Conservation (phyloP, 202 grass and related monocot genomes). For the Zoysia matrella region DNA sequence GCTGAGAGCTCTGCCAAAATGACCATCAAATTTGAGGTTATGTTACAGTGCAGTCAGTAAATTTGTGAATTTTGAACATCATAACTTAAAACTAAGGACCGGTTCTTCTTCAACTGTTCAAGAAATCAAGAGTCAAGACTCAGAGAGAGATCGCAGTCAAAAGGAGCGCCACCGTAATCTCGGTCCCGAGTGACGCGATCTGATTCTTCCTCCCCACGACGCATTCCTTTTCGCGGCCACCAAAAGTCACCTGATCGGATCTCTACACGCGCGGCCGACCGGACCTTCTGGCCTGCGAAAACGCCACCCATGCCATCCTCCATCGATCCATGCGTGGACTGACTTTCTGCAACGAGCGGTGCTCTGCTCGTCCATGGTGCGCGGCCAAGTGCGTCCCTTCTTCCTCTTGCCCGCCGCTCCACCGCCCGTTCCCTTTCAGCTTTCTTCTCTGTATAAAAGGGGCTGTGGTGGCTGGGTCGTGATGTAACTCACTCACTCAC, state of each 20-base stretch:
- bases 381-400: background rate
- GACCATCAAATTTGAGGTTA: no score
- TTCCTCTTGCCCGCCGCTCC: background rate
- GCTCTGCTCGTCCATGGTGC: background rate
- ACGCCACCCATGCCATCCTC: conserved; percentile 4
- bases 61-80: no score
- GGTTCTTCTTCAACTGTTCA: no score
- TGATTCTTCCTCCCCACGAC: background rate
- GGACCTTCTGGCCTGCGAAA: conserved; percentile 22
- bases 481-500: background rate
- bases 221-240: conserved; percentile 12
- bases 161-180: conserved; percentile 19
- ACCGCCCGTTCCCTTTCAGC: no score
- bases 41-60: no score
- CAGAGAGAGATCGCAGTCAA: conserved; percentile 2
- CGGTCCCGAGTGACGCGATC: conserved; percentile 14
- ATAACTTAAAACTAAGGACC: no score
- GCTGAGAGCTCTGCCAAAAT: no score
- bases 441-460: conserved; percentile 15
- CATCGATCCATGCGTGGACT: background rate
- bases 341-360: conserved; percentile 23
- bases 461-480: background rate
- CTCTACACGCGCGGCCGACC: conserved; percentile 34
- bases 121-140: background rate
- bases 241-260: background rate